These are phyloP conservation scores for Eucalyptus regnans DNA, from an alignment of 345 rosid genomes.

Conservation along the genomic window DNA sequence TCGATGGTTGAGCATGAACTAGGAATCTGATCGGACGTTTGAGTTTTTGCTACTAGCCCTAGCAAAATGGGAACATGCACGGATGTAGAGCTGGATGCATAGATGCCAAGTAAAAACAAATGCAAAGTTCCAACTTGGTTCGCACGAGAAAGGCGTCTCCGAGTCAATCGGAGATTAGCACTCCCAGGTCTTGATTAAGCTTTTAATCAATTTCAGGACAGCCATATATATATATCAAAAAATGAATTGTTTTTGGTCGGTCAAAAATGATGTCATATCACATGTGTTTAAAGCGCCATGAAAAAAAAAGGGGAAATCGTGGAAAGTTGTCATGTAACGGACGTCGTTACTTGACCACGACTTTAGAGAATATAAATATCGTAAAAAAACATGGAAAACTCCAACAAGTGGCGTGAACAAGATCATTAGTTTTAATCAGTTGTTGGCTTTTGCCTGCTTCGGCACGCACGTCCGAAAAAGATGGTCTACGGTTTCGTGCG, in stretches of 20 bases:
- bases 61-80: not conserved
- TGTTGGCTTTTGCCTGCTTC: not conserved
- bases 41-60: not conserved
- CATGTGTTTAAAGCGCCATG: not conserved
- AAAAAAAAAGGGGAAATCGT: not conserved
- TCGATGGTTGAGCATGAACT: accelerated
- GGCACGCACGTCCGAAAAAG: not conserved
- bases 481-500: not conserved
- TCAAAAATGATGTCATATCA: not conserved
- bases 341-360: not conserved
- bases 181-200: not conserved
- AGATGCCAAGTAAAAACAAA: not conserved
- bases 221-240: too few relatives aligned
- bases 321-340: not conserved
- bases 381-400: not conserved
- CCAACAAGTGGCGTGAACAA: not conserved
- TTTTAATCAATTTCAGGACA: not conserved
- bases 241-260: too few relatives aligned
- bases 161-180: not conserved
- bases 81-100: not conserved
- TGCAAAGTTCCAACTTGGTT: accelerated
- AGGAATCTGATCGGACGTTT: accelerated
- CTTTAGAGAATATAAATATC: not conserved
- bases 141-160: accelerated
- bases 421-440: not conserved